Evolutionary conservation across 2,329 filamentous ascomycete genomes (phyloP).

Genomic region (Phoma sp.): DNA sequence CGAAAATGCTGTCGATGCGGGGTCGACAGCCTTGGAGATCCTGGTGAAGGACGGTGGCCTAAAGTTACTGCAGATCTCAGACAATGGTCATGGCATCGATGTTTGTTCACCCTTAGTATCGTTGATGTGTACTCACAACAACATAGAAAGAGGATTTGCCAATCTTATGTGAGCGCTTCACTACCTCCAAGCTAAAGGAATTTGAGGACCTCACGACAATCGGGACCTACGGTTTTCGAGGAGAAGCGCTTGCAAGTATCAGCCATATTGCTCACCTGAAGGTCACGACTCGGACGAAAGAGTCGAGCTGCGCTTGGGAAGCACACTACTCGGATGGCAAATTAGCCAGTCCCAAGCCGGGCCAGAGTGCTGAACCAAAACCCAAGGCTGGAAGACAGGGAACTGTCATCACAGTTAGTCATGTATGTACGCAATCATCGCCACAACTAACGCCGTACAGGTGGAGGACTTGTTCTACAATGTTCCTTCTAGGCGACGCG

Average conservation of each 20-base stretch:
- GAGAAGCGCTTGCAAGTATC: conserved; percentile 94
- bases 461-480: conserved; percentile 98
- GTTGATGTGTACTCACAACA: conserved; percentile 14
- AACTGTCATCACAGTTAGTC: conserved; percentile 80
- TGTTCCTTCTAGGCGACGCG: conserved; percentile 82
- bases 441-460: conserved; percentile 41
- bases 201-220: conserved; percentile 94
- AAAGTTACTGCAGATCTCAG: conserved; percentile 94
- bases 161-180: conserved; percentile 94
- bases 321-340: conserved; percentile 86
- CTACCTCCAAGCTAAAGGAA: conserved; percentile 90
- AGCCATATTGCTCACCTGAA: conserved; percentile 97
- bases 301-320: conserved; percentile 87
- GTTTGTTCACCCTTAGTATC: conserved; percentile 57
- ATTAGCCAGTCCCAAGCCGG: conserved; percentile 82
- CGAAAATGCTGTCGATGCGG: conserved; percentile 97
- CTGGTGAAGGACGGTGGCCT: conserved; percentile 93
- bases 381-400: conserved; percentile 85
- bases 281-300: conserved; percentile 90
- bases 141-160: conserved; percentile 82
- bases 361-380: conserved; percentile 84
- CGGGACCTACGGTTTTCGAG: conserved; percentile 95
- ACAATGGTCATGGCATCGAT: conserved; percentile 95
- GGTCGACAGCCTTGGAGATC: conserved; percentile 87
- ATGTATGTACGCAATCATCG: neutral